Evolutionary conservation across 1,284 basidiomycete species (phyloP).

Genomic region (Athelia psychrophila): DNA sequence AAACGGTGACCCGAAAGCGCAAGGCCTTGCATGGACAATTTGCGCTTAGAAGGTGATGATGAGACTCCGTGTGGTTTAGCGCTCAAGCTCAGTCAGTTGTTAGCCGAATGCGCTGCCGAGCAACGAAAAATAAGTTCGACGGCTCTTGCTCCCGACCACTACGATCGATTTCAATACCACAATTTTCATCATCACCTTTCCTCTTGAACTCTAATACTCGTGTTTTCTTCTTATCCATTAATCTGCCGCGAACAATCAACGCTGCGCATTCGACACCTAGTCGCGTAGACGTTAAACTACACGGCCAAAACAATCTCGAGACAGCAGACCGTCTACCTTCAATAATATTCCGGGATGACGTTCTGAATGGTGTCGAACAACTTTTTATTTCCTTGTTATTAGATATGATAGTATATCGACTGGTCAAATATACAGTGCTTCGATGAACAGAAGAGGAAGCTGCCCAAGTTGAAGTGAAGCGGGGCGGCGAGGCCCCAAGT

Average conservation of each 20-base stretch:
- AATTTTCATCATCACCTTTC: not conserved
- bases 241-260: constrained; percentile 64
- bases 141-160: not conserved
- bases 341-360: constrained; percentile 37
- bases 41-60: not conserved
- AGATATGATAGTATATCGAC: too few species aligned
- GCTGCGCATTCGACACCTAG: constrained; percentile 38
- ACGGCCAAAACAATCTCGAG: constrained; percentile 45
- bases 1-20: not conserved
- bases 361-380: constrained; percentile 59
- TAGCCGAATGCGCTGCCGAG: too few species aligned
- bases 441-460: too few species aligned
- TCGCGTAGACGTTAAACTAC: constrained; percentile 66
- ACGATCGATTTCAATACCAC: not conserved
- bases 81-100: too few species aligned
- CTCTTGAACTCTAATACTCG: not conserved
- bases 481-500: too few species aligned
- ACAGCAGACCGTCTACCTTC: constrained; percentile 57
- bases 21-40: constrained; percentile 1
- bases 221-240: constrained; percentile 1
- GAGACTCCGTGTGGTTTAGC: not conserved
- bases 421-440: too few species aligned
- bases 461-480: too few species aligned
- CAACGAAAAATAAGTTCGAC: too few species aligned
- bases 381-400: constrained; percentile 4